A percentile compares a stretch with the other conserved stretches of the same genome.
phyloP scores from a whole-genome alignment of 805 yeast species.

The Candida ulmi region DNA sequence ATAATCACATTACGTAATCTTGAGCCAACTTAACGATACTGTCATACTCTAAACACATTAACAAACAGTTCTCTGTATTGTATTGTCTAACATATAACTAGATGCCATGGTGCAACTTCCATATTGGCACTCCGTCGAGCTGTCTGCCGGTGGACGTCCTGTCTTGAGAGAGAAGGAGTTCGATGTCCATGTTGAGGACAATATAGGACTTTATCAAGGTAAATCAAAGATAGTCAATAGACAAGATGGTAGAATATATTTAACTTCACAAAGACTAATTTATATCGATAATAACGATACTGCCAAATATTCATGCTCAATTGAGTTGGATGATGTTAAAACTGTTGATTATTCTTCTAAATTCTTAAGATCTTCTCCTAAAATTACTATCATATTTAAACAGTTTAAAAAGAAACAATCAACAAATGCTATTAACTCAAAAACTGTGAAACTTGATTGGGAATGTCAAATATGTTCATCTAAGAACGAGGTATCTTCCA shows the following conservation, averaged over 20 bases:
- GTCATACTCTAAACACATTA: too few relatives aligned
- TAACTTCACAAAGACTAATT: slow-evolving; percentile 69
- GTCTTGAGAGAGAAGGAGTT: slow-evolving; percentile 39
- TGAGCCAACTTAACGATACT: too few relatives aligned
- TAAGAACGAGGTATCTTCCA: slow-evolving; percentile 41
- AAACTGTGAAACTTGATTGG: slow-evolving; percentile 42
- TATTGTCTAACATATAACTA: too few relatives aligned
- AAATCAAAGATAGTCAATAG: slow-evolving; percentile 53
- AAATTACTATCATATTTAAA: slow-evolving; percentile 45
- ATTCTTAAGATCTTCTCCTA: slow-evolving; percentile 75
- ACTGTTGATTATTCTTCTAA: slow-evolving; percentile 40
- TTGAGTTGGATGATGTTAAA: slow-evolving; percentile 39
- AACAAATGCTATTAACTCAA: slow-evolving; percentile 1
- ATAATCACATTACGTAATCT: too few relatives aligned
- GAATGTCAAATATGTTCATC: slow-evolving; percentile 85
- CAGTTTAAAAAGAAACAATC: slow-evolving; percentile 6
- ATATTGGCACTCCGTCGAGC: slow-evolving; percentile 31
- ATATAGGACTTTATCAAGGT: slow-evolving; percentile 77
- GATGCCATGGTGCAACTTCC: slow-evolving; percentile 13
- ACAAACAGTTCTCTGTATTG: too few relatives aligned
- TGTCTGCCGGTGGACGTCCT: slow-evolving; percentile 34
- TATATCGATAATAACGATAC: slow-evolving; percentile 55
- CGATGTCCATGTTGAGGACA: slow-evolving; percentile 45
- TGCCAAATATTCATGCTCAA: slow-evolving; percentile 36
- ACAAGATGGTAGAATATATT: slow-evolving; percentile 72